A percentile compares a stretch with the other conserved stretches of the same genome.
Conservation (phyloP, 305 asterid genomes). For the Plantago lanceolata region DNA sequence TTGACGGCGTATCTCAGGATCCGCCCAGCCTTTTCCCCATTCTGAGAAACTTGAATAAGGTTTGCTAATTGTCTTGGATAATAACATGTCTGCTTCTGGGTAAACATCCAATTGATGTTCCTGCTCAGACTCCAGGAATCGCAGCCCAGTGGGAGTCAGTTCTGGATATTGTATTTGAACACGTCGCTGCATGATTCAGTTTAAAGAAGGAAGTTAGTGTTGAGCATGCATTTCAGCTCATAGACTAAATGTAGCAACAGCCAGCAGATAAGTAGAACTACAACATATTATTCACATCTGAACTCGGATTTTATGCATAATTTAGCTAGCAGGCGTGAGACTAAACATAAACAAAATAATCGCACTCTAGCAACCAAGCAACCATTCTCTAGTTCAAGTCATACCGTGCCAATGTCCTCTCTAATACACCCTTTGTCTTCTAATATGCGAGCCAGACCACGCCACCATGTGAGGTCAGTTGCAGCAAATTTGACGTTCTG, state of each 20-base stretch:
- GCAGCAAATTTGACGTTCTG: constrained; percentile 50
- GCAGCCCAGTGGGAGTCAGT: constrained; percentile 46
- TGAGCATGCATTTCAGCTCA: not conserved
- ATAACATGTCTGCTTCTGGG: constrained; percentile 75
- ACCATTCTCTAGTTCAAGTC: constrained; percentile 12
- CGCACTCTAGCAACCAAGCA: constrained; percentile 11
- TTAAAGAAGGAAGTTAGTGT: constrained; percentile 8
- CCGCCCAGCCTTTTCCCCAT: constrained; percentile 86
- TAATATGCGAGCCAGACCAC: constrained; percentile 62
- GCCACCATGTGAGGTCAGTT: constrained; percentile 72
- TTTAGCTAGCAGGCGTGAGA: not conserved
- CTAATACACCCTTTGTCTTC: constrained; percentile 53
- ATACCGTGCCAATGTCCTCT: constrained; percentile 63
- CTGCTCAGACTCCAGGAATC: constrained; percentile 36
- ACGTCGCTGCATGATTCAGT: constrained; percentile 34
- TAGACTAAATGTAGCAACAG: not conserved
- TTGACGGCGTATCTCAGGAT: constrained; percentile 70
- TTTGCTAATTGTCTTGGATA: constrained; percentile 37
- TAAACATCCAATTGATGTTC: constrained; percentile 39
- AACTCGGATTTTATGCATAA: too few relatives aligned
- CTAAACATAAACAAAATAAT: constrained; percentile 1
- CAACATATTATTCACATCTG: too few relatives aligned
- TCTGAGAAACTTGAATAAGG: constrained; percentile 61
- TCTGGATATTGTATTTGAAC: constrained; percentile 60
- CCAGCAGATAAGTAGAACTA: too few relatives aligned